A percentile compares a stretch with the other conserved stretches of the same genome.
phyloP scores from a whole-genome alignment of 1,139 yeast genomes.

The Geotrichum fermentans region DNA sequence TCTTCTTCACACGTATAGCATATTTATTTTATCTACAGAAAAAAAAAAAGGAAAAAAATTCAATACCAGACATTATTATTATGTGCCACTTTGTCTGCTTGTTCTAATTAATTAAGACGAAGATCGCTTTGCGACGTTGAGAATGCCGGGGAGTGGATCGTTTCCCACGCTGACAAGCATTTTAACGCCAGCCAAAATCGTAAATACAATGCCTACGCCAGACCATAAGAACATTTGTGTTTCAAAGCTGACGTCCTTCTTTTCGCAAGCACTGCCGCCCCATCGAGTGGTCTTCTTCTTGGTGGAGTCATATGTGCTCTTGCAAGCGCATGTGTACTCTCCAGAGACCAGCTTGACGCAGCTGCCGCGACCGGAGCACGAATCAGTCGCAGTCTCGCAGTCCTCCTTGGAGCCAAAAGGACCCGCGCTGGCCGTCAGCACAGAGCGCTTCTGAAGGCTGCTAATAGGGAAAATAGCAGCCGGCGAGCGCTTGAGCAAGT shows the following conservation, averaged over 20 bases:
- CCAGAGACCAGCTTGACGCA: slow-evolving; percentile 40
- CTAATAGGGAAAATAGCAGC: not conserved
- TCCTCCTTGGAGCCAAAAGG: slow-evolving; percentile 42
- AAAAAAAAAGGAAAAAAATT: not conserved
- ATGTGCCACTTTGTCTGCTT: too few relatives aligned
- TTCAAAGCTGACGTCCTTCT: slow-evolving; percentile 59
- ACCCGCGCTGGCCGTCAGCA: slow-evolving; percentile 8
- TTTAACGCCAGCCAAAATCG: slow-evolving; percentile 52
- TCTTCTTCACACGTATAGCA: too few relatives aligned
- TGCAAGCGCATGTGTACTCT: slow-evolving; percentile 54
- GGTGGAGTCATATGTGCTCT: slow-evolving; percentile 46
- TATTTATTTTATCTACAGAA: not conserved
- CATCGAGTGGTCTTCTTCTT: slow-evolving; percentile 53
- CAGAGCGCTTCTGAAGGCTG: slow-evolving; percentile 8
- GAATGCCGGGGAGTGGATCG: slow-evolving; percentile 64
- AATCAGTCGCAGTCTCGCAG: slow-evolving; percentile 51
- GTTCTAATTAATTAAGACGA: not conserved
- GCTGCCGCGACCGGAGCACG: slow-evolving; percentile 61
- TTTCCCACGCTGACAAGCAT: slow-evolving; percentile 51
- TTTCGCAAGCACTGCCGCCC: slow-evolving; percentile 64
- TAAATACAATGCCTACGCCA: slow-evolving; percentile 44
- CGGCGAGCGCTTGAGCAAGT: slow-evolving; percentile 16
- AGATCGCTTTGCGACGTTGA: slow-evolving; percentile 49
- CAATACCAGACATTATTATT: too few relatives aligned
- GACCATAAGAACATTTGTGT: slow-evolving; percentile 69